Base-by-base conservation (phyloP, 2,329 filamentous ascomycete genomes). In the Nigrograna mackinnonii region DNA sequence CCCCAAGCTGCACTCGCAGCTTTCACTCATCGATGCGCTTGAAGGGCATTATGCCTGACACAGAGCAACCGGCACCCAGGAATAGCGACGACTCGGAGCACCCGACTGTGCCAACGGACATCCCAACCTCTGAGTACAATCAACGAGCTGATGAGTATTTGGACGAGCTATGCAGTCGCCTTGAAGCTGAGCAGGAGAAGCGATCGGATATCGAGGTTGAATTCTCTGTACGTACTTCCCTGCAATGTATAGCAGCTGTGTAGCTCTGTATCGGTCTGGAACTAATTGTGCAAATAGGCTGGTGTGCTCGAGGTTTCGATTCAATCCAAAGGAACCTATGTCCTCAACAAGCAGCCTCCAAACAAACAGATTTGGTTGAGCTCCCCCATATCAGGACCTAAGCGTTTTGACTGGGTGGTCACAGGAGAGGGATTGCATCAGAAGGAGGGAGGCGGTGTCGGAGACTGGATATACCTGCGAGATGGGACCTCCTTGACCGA, bases 281-380 rank as follows among this genome's bases (percentile, higher is more conserved):
- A 33, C 50, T 60, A 35, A 56, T 39, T 5, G 26, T 7, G n/a
- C 18, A 7, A n/a, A 17, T 58, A 96, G 91, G 82, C 89, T 40
- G 92, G 94, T 41, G 91, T 97, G 42, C 79, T 97, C 56, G 91
- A 85, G 50, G 77, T 97, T 60, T 78, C 74, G 5, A 82, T 89
- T 56, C 82, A 83, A 1, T 74, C 78, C 11, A 76, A 83, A 37
- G 91, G 91, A 49, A 92, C 83, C 21, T 99, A 95, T 66, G 89
- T 99, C 46, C 80, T 99, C 73, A 99, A 99, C 81, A 99, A 99
- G 72, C 94, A 99, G 70, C 94, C 94, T 0, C 91, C 92, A 16
- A 97, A 96, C 78, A 94, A 91, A 77, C 94, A 86, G 61, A 96
- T 99, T 64, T 99, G 94, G 94, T 83, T 97, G 34, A 94, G 89